phyloP scores from a whole-genome alignment of 768 basidiomycete genomes.

The Pulveroboletus sp. region DNA sequence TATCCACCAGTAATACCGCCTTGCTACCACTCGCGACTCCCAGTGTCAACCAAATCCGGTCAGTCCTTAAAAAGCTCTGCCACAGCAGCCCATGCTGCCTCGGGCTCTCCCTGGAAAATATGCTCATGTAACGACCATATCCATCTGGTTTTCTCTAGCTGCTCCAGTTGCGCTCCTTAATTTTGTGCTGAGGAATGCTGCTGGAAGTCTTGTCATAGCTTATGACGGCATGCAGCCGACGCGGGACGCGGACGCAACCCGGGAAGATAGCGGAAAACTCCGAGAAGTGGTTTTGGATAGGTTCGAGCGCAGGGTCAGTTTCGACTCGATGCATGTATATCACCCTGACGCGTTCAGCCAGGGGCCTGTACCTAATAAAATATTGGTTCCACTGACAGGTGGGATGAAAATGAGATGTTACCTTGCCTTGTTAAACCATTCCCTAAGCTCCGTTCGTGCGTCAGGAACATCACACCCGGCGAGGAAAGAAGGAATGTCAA shows the following conservation, averaged over 20 bases:
- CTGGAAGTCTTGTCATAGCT: constrained; percentile 13
- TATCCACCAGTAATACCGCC: too few species aligned
- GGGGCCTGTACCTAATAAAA: constrained; percentile 1
- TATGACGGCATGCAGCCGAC: constrained; percentile 5
- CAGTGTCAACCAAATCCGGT: not conserved
- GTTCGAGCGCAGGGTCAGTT: constrained; percentile 10
- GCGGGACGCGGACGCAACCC: not conserved
- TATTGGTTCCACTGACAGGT: too few species aligned
- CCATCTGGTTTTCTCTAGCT: not conserved
- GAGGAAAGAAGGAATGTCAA: constrained; percentile 22
- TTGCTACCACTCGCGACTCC: not conserved
- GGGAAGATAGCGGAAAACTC: not conserved
- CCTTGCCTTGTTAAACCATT: constrained; percentile 3
- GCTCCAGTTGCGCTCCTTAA: not conserved
- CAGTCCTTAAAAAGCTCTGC: constrained; percentile 6
- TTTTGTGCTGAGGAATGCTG: not conserved
- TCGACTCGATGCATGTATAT: constrained; percentile 20
- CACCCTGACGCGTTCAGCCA: constrained; percentile 1
- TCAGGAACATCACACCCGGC: constrained; percentile 8
- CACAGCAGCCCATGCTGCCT: constrained; percentile 12
- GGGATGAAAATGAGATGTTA: too few species aligned
- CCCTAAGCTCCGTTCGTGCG: not conserved
- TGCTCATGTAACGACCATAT: constrained; percentile 1
- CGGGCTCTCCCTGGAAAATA: constrained; percentile 9
- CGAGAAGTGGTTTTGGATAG: constrained; percentile 1